Percentiles rank a stretch among this genome's conserved stretches.
phyloP scores from a whole-genome alignment of 768 basidiomycete species.

The Podaxis rugospora region DNA sequence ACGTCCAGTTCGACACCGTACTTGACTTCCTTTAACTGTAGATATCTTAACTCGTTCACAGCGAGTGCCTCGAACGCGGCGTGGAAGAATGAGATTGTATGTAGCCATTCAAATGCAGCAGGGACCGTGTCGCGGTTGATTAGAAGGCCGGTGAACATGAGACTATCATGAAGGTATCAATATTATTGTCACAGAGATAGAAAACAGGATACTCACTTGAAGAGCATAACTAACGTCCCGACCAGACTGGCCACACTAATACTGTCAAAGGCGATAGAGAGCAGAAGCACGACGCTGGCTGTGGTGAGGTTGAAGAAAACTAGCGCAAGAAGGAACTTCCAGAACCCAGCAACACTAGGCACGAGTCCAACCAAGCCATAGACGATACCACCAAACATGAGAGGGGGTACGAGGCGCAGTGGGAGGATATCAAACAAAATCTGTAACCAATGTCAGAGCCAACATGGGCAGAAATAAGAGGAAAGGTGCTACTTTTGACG shows the following conservation, averaged over 20 bases:
- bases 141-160: constrained; percentile 91
- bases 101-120: constrained; percentile 74
- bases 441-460: constrained; percentile 26
- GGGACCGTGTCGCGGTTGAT: constrained; percentile 90
- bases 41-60: constrained; percentile 95
- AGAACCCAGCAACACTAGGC: constrained; percentile 83
- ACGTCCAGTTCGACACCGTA: constrained; percentile 97
- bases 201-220: constrained; percentile 67
- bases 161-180: constrained; percentile 36
- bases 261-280: constrained; percentile 86
- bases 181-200: background rate
- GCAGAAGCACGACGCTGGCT: constrained; percentile 83
- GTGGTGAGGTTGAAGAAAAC: constrained; percentile 97
- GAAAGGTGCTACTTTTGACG: constrained; percentile 66
- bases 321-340: constrained; percentile 97
- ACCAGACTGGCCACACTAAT: constrained; percentile 87
- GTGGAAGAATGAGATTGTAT: constrained; percentile 96
- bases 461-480: background rate
- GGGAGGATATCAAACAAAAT: constrained; percentile 96
- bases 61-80: constrained; percentile 96
- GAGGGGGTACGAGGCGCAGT: constrained; percentile 88
- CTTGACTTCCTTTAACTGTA: constrained; percentile 91
- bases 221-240: constrained; percentile 96
- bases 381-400: constrained; percentile 93
- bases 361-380: constrained; percentile 95